A percentile compares a stretch with the other conserved stretches of the same genome.
Evolutionary conservation across 108 stramenopile genomes (phyloP).

Genomic region (Fistulifera solaris): DNA sequence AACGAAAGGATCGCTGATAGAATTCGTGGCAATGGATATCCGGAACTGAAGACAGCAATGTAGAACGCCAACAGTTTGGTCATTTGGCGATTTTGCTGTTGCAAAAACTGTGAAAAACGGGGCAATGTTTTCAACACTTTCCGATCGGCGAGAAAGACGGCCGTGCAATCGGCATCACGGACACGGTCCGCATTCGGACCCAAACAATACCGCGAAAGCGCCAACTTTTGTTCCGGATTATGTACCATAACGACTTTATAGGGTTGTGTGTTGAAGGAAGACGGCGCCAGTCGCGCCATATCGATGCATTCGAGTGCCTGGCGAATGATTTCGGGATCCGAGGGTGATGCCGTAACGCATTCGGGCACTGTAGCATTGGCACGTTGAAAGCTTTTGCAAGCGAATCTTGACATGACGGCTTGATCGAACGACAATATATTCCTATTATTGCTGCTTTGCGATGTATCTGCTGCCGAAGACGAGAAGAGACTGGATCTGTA

Average conservation of each 20-base stretch:
- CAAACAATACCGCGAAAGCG: conserved; percentile 53
- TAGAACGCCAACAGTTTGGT: conserved; percentile 19
- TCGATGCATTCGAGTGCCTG: conserved; percentile 34
- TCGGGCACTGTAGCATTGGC: conserved; percentile 14
- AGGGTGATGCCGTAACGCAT: conserved; percentile 26
- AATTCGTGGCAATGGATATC: conserved; percentile 64
- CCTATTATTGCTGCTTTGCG: not conserved
- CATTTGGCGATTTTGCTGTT: not conserved
- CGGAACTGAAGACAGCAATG: conserved; percentile 60
- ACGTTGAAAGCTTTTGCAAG: conserved; percentile 32
- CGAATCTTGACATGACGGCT: conserved; percentile 15
- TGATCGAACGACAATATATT: conserved; percentile 4
- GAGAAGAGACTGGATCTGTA: too few relatives aligned
- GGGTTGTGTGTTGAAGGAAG: conserved; percentile 88
- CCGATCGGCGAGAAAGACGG: conserved; percentile 79
- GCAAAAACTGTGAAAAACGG: conserved; percentile 24
- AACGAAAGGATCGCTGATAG: conserved; percentile 51
- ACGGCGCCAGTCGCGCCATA: conserved; percentile 58
- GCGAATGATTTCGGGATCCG: conserved; percentile 34
- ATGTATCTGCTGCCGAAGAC: not conserved
- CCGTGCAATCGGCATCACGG: conserved; percentile 85
- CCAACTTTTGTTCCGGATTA: conserved; percentile 40
- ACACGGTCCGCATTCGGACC: conserved; percentile 82
- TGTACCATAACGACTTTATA: conserved; percentile 73
- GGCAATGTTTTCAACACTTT: conserved; percentile 35